Evolutionary conservation across 352 stramenopile species (phyloP), one percentile per base, ranked within the genome.

Genomic region (Pythium guiyangense): DNA sequence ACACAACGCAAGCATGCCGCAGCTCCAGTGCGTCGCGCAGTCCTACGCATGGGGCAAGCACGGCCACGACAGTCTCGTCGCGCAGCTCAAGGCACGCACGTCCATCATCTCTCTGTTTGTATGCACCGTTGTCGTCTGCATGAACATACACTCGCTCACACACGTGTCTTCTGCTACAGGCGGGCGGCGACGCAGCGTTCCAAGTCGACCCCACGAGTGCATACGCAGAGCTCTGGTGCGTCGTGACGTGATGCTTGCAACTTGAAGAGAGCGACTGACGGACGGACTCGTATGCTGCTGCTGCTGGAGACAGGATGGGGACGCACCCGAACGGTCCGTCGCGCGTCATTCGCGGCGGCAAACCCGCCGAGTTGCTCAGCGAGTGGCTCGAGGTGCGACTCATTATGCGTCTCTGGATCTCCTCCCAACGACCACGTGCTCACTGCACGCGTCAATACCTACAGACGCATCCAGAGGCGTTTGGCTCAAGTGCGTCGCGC

Each of bases 291-390:
- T 22, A 53, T 49, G 26, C n/a, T 44, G 18, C 20, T 58, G 29
- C 55, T 44, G 48, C 49, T 62, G 29, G 5, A 55, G 44, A 15
- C 47, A 97, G 88, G 91, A 96, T 98, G 79, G 92, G 92, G 44
- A 98, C 94, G n/a, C 94, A 98, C 64, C 80, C 87, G 9, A 98
- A 94, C 61, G 94, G 93, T 9, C 92, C 93, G 26, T 89, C 89
- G 6, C 81, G 69, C 14, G 73, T 97, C n/a, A 18, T 91, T 26
- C 62, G 69, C 22, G 64, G 84, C 45, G 71, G 67, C 44, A 65
- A 65, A 2, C 61, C 71, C 0, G 62, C 67, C 14, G 71, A 79
- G 55, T 49, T 90, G 35, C 63, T 97, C 52, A 84, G 82, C 49
- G 86, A 95, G 3, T 92, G 68, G 55, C 54, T 95, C 25, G 57